Evolutionary conservation across 352 stramenopile species (phyloP).

Genomic region (Phytophthora fragariae): DNA sequence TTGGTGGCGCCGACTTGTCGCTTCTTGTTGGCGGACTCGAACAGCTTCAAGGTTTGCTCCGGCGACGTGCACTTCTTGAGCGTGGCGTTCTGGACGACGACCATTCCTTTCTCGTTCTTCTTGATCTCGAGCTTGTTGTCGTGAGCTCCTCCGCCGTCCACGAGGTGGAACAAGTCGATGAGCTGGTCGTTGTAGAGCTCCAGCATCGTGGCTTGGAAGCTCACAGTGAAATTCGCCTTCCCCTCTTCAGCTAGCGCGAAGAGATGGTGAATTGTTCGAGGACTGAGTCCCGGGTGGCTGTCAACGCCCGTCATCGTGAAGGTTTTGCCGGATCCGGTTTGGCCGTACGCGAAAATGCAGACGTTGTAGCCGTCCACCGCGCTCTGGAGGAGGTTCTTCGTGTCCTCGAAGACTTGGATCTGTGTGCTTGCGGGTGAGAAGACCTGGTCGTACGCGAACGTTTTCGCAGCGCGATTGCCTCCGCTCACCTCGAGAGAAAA

Average conservation of each 20-base stretch:
- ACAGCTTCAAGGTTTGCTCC: constrained; percentile 85
- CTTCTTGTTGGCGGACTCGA: constrained; percentile 90
- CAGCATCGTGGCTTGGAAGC: constrained; percentile 90
- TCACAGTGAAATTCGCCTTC: constrained; percentile 63
- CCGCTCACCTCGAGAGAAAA: constrained; percentile 89
- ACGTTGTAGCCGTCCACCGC: constrained; percentile 93
- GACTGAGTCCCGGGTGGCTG: constrained; percentile 81
- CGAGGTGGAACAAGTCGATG: constrained; percentile 88
- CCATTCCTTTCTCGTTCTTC: constrained; percentile 93
- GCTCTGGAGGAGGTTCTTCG: constrained; percentile 91
- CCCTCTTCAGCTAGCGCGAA: constrained; percentile 74
- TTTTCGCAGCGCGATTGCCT: constrained; percentile 73
- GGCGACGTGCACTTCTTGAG: constrained; percentile 75
- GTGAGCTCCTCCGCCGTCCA: constrained; percentile 65
- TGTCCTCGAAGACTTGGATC: constrained; percentile 93
- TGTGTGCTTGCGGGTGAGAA: constrained; percentile 84
- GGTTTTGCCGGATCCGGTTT: constrained; percentile 94
- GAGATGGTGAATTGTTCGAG: constrained; percentile 87
- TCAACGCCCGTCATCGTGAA: constrained; percentile 93
- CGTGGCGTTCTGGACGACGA: constrained; percentile 90
- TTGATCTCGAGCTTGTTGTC: constrained; percentile 94
- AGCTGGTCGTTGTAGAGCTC: constrained; percentile 95
- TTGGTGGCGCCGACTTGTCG: constrained; percentile 92
- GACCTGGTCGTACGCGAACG: constrained; percentile 92
- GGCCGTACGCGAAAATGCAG: constrained; percentile 95